Evolutionary conservation across 140 eudicot species (phyloP).

Genomic region (Bidens hawaiensis): DNA sequence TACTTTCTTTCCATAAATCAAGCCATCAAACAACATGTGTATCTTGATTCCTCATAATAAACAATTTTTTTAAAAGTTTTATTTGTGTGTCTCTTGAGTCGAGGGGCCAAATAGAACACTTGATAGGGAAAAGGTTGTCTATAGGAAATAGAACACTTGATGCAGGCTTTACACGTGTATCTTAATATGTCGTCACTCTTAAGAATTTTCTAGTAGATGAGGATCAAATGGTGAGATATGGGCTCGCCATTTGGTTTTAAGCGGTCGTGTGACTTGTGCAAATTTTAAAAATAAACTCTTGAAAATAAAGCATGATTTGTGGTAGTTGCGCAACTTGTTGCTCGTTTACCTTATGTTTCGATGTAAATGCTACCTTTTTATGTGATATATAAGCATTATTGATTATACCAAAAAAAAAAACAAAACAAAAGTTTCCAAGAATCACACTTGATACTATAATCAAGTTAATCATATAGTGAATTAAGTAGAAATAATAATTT

Average conservation of each 20-base stretch:
- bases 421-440: neutral
- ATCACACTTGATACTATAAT: neutral
- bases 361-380: too few species aligned
- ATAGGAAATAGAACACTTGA: conserved; percentile 1
- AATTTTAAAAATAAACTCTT: neutral
- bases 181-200: conserved; percentile 5
- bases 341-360: too few species aligned
- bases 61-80: neutral
- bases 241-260: conserved; percentile 8
- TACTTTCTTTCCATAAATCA: neutral
- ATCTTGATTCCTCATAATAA: neutral
- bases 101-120: too few species aligned
- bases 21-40: neutral
- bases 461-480: too few species aligned
- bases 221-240: conserved; percentile 7
- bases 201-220: conserved; percentile 6
- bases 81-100: too few species aligned
- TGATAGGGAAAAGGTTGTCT: too few species aligned
- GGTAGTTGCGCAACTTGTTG: too few species aligned
- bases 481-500: too few species aligned
- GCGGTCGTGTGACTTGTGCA: conserved; percentile 7
- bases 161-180: conserved; percentile 5
- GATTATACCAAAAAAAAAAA: neutral
- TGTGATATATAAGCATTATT: too few species aligned
- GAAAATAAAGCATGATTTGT: neutral